Evolutionary conservation across 2,329 filamentous ascomycete species (phyloP), one percentile per base, ranked within the genome.

Genomic region (Talaromyces rugulosus): DNA sequence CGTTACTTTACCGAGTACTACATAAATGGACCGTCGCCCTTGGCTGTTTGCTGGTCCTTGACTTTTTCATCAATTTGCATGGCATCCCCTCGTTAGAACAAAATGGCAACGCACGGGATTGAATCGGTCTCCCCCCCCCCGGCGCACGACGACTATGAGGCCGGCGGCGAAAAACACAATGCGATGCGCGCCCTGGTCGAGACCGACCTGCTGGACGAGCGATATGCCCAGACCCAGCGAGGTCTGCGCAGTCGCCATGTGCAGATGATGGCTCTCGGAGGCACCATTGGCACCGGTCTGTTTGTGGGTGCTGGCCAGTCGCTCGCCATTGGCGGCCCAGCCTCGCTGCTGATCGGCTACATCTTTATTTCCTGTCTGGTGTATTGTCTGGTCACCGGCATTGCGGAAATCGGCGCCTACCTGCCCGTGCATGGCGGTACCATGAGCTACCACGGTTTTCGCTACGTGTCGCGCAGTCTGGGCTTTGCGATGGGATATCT

Each of bases 251-350:
- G 70, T 40, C 74, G 77, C 59, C 83, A 86, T 69, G 83, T 85
- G 57, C 82, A 85, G 63, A 84, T 85, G 71, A 85, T 86, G 61
- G 84, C 84, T 14, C 77, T 87, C 14, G 83, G 83, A 60, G 83
- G 84, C 62, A 84, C 83, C 4, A 86, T 86, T 62, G 80, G 81
- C 47, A 84, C 82, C 2, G 83, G 83, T 63, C 72, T 85, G 0
- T 85, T 86, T 70, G 75, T 86, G 9, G 81, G 81, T 54, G 81
- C 82, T 1, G 84, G 83, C 44, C 75, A 78, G 63, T 80, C 82
- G 1, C 80, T 86, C 34, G 77, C 78, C 28, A 79, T 77, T 28
- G 83, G 78, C 31, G 83, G 82, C 3, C 83, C 83, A 2, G 74
- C 83, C 0, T 81, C 81, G 27, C 76, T 83, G 30, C 72, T 85